These are phyloP conservation scores for Ochetophila trinervis DNA, from an alignment of 306 rosid species.

Conservation along the genomic window DNA sequence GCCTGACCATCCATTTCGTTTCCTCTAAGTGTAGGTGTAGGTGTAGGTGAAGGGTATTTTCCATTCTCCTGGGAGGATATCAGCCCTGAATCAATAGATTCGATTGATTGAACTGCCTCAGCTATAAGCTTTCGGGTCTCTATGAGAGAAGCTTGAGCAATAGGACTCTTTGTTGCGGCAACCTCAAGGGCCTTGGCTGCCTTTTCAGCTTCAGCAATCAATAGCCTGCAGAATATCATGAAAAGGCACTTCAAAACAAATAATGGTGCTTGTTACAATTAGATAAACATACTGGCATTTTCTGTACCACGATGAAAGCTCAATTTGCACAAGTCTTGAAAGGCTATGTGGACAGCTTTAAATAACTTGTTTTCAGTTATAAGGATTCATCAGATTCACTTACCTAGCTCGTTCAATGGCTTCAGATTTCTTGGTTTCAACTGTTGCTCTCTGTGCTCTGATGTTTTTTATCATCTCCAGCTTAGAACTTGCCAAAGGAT, in stretches of 20 bases:
- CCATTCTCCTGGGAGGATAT: constrained; percentile 26
- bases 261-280: neutral
- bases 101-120: constrained; percentile 78
- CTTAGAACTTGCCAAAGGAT: constrained; percentile 81
- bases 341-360: neutral
- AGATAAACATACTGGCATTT: no score
- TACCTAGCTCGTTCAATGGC: constrained; percentile 85
- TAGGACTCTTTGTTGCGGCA: constrained; percentile 72
- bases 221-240: constrained; percentile 47
- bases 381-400: constrained; percentile 13
- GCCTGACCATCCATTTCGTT: constrained; percentile 23
- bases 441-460: constrained; percentile 76
- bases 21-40: constrained; percentile 30
- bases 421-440: constrained; percentile 59
- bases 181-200: constrained; percentile 89
- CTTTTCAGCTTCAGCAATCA: constrained; percentile 94
- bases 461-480: constrained; percentile 85
- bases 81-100: constrained; percentile 50
- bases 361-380: neutral
- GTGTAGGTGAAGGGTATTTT: constrained; percentile 32
- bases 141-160: constrained; percentile 74
- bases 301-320: no score
- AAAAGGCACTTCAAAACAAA: constrained; percentile 5
- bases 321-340: no score
- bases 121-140: constrained; percentile 90